Evolutionary conservation across 768 basidiomycete genomes (phyloP), one percentile per base, ranked within the genome.

Genomic region (Amanita inopinata): DNA sequence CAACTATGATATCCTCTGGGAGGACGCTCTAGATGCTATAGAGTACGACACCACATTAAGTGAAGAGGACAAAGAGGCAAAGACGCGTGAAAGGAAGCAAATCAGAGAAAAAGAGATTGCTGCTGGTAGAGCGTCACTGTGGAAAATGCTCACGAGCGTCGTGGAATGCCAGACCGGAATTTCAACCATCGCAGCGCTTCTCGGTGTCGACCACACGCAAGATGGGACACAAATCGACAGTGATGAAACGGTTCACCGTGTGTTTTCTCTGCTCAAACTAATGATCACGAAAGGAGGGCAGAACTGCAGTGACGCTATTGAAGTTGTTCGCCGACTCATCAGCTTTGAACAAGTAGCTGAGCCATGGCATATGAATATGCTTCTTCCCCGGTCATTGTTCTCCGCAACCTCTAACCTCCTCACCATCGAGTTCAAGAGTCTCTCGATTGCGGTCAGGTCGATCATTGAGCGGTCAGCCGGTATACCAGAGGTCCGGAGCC

Each of bases 221-320:
- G 38, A 40, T 18, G 48, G 15, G 11, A 40, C 22, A 18, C 58
- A 62, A 18, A 59, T 60, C 27, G 53, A 50, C 6, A 60, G 59
- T 7, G 66, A 74, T 6, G 67, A 71, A 17, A 56, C 59, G 24
- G 54, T 80, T n/a, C 58, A 54, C 36, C 66, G 69, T 7, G 68
- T 69, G 0, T 51, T 85, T 18, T 58, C 61, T 3, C 55, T 81
- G 11, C 59, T 88, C 28, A 64, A 69, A 24, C 43, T 45, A 10
- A 87, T 87, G 82, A 59, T 75, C 33, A 58, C 61, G 46, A 76
- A 70, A 51, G 71, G 73, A 18, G 69, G 70, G 0, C 61, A 64
- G 40, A 64, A 70, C 20, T 69, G 73, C 49, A 62, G 60, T 14
- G 79, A 82, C 31, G 77, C 73, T 0, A 61, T 82, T 38, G 75